These are phyloP conservation scores for Silene conica DNA, from an alignment of 148 eudicot species.

Conservation along the genomic window DNA sequence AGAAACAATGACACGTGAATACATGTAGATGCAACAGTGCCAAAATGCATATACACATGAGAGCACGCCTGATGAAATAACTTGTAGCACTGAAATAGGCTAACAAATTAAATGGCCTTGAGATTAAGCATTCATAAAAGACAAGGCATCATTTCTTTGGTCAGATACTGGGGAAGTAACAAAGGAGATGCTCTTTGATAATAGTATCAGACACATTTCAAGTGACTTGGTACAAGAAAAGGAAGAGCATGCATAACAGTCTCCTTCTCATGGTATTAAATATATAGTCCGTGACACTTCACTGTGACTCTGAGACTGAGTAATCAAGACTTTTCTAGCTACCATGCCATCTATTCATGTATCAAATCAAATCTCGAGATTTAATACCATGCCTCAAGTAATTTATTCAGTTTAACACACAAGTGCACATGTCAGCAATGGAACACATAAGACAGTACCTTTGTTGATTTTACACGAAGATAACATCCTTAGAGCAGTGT, in stretches of 20 bases:
- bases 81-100: too few relatives aligned
- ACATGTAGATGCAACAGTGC: too few relatives aligned
- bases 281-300: background rate
- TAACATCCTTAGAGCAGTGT: slow-evolving; percentile 62
- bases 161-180: too few relatives aligned
- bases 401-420: slow-evolving; percentile 1
- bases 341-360: background rate
- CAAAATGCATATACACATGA: too few relatives aligned
- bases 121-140: too few relatives aligned
- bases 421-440: slow-evolving; percentile 9
- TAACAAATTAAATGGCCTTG: too few relatives aligned
- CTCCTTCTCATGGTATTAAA: background rate
- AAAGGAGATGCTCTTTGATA: background rate
- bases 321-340: background rate
- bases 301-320: background rate
- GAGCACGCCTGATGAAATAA: too few relatives aligned
- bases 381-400: background rate
- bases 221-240: background rate
- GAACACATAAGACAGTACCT: slow-evolving; percentile 40
- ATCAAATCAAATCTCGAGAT: background rate
- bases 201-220: background rate
- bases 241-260: background rate
- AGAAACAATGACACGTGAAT: too few relatives aligned
- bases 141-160: too few relatives aligned
- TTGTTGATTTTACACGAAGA: slow-evolving; percentile 88